phyloP scores from a whole-genome alignment of 441 rosid species.

The Viola pubescens region DNA sequence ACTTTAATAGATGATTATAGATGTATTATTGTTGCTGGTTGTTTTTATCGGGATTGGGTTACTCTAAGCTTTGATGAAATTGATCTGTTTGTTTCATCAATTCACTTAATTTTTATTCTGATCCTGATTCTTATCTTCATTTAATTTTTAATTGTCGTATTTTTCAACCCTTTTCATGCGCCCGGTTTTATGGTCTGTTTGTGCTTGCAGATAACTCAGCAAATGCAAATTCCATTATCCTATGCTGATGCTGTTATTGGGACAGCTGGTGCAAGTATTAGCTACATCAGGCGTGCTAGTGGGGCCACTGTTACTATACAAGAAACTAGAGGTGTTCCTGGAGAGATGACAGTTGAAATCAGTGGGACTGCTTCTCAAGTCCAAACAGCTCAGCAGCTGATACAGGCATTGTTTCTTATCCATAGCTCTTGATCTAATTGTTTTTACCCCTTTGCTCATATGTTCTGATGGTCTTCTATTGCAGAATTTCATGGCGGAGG shows the following conservation, averaged over 20 bases:
- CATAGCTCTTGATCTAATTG: slow-evolving; percentile 2
- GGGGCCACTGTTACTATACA: slow-evolving; percentile 96
- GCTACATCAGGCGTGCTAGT: slow-evolving; percentile 89
- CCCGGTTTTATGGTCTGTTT: not conserved
- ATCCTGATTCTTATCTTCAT: too few species aligned
- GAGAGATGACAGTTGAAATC: slow-evolving; percentile 95
- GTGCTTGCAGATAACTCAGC: slow-evolving; percentile 62
- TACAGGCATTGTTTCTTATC: slow-evolving; percentile 46
- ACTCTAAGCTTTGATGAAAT: not conserved
- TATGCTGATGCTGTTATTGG: slow-evolving; percentile 98
- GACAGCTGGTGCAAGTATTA: slow-evolving; percentile 85
- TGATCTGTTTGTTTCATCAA: not conserved
- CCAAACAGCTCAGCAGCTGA: slow-evolving; percentile 94
- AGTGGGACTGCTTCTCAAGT: slow-evolving; percentile 94
- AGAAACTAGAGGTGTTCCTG: slow-evolving; percentile 91
- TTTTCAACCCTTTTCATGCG: too few species aligned
- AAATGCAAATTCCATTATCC: slow-evolving; percentile 86
- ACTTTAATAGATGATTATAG: too few species aligned
- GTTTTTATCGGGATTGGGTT: too few species aligned
- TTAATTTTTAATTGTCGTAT: too few species aligned
- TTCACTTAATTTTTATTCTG: too few species aligned
- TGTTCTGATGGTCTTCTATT: slow-evolving; percentile 16
- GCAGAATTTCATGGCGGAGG: slow-evolving; percentile 98
- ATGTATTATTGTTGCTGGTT: too few species aligned
- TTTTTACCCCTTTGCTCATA: not conserved